Evolutionary conservation across 352 stramenopile genomes (phyloP), one percentile per base, ranked within the genome.

Genomic region (Globisporangium okanoganense): DNA sequence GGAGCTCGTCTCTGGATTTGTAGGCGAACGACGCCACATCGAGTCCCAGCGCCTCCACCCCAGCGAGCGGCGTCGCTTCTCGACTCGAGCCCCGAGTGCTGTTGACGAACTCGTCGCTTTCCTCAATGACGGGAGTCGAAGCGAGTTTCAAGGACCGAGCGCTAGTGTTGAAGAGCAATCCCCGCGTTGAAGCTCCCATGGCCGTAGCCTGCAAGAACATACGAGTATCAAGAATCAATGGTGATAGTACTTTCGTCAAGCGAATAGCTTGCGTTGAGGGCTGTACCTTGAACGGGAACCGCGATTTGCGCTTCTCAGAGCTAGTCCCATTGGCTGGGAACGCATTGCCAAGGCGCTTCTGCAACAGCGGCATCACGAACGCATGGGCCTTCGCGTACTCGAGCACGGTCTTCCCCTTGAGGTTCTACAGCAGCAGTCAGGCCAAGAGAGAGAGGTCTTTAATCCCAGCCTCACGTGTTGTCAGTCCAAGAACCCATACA

Each of bases 21-120:
- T 88, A 90, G 22, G 62, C 56, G 51, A 88, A 90, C 10, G 74
- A 74, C 8, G 69, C 71, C 50, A 91, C 67, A 56, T 87, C 76
- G 24, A 91, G 60, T 5, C 82, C 79, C 12, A 91, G 73, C 18
- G 66, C 58, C 22, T 82, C 57, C 9, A 91, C 65, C 13, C 76
- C 70, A 18, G 73, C 76, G 22, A 87, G 72, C 41, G 48, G 61
- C 43, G 64, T 64, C 18, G 25, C 20, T 31, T 48, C 40, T 60
- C 53, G 51, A 56, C 56, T 60, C 47, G 45, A 13, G 53, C 31
- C 20, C 24, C 10, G 33, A 45, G 40, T 45, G 35, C 31, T 56
- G 5, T 31, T 13, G 10, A 27, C 16, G 1, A 51, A 13, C 7
- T 33, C n/a, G 5, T 16, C 12, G 16, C 18, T 29, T 12, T 48